phyloP scores from a whole-genome alignment of 2,329 filamentous ascomycete genomes.

The Calonectria crousiana region DNA sequence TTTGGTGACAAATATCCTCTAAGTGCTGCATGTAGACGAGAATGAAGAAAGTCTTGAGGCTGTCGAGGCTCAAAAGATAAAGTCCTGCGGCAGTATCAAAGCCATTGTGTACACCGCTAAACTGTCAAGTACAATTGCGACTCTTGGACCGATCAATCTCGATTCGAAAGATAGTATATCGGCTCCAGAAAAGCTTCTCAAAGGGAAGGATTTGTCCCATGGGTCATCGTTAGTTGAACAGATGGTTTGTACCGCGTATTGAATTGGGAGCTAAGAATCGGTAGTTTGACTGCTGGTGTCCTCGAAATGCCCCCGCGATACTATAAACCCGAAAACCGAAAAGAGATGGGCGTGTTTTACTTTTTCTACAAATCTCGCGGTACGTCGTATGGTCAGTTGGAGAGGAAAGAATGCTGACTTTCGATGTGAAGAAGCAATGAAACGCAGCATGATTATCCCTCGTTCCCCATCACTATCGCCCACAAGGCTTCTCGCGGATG shows the following conservation, averaged over 20 bases:
- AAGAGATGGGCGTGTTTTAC: conserved; percentile 3
- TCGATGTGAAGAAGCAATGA: conserved; percentile 33
- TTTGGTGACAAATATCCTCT: neutral
- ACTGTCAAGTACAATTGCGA: neutral
- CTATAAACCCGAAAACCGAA: rapidly evolving
- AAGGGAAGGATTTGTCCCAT: conserved; percentile 44
- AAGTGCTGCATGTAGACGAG: neutral
- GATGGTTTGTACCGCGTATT: neutral
- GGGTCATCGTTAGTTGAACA: conserved; percentile 28
- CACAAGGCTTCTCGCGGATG: neutral
- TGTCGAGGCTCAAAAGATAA: neutral
- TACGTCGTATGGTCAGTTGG: neutral
- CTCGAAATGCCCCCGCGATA: neutral
- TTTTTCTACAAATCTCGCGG: conserved; percentile 42
- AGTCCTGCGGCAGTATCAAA: conserved; percentile 30
- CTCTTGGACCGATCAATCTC: neutral
- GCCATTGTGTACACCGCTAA: neutral
- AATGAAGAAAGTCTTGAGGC: neutral
- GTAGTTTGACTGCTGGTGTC: neutral
- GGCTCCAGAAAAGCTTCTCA: conserved; percentile 41
- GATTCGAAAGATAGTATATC: neutral
- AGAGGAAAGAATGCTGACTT: too few species aligned
- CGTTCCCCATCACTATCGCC: conserved; percentile 24
- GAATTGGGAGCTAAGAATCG: neutral
- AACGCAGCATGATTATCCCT: conserved; percentile 40